Evolutionary conservation across 2,329 filamentous ascomycete species (phyloP).

Genomic region (Didymella glomerata): DNA sequence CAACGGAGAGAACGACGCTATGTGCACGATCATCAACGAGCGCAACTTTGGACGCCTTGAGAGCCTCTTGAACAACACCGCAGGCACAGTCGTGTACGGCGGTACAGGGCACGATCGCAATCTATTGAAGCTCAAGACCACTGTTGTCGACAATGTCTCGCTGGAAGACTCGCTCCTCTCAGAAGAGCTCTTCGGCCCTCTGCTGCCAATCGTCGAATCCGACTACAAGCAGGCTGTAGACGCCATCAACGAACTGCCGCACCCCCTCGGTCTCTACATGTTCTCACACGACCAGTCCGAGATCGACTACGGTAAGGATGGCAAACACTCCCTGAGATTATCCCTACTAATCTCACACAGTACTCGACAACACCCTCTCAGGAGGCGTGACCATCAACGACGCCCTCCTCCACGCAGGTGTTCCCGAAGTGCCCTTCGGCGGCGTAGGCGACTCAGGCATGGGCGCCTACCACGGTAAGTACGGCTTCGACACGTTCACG

Average conservation of each 20-base stretch:
- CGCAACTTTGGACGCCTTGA: slow-evolving; percentile 8
- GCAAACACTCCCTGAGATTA: too few relatives aligned
- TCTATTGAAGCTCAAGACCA: slow-evolving; percentile 4
- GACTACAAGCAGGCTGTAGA: slow-evolving; percentile 4
- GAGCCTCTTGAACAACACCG: background rate
- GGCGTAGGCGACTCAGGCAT: background rate
- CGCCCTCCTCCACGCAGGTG: slow-evolving; percentile 3
- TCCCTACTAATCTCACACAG: background rate
- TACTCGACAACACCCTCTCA: slow-evolving; percentile 7
- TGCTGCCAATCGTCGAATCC: slow-evolving; percentile 3
- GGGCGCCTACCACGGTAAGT: background rate
- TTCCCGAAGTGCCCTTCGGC: slow-evolving; percentile 6
- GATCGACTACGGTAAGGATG: slow-evolving; percentile 7
- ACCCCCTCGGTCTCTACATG: slow-evolving; percentile 2
- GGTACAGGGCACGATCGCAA: slow-evolving; percentile 8
- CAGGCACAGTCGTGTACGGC: slow-evolving; percentile 5
- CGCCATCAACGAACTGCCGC: background rate
- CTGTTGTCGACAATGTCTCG: slow-evolving; percentile 3
- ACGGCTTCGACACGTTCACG: background rate
- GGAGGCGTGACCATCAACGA: slow-evolving; percentile 9
- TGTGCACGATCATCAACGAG: slow-evolving; percentile 12
- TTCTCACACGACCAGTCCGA: slow-evolving; percentile 9
- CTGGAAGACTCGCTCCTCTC: slow-evolving; percentile 1
- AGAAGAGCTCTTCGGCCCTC: slow-evolving; percentile 5
- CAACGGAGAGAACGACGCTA: slow-evolving; percentile 2